A percentile compares a stretch with the other conserved stretches of the same genome.
Evolutionary conservation across 2,329 filamentous ascomycete genomes (phyloP).

Genomic region (Falciphora oryzae): DNA sequence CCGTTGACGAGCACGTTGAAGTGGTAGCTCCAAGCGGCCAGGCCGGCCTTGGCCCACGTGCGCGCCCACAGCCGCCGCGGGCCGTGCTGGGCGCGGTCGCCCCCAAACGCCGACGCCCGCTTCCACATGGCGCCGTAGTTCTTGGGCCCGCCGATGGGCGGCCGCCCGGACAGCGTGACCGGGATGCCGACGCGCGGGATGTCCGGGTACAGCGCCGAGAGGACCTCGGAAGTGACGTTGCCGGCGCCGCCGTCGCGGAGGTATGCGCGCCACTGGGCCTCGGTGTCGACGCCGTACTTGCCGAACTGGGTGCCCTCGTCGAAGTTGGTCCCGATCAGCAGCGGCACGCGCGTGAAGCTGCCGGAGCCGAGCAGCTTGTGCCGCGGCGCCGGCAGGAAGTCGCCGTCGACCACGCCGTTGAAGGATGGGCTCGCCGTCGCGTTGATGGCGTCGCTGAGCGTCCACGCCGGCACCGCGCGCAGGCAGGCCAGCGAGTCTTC

Average conservation of each 20-base stretch:
- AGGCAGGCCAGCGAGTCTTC: slow-evolving; percentile 14
- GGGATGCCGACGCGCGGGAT: slow-evolving; percentile 42
- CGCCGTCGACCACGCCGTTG: slow-evolving; percentile 15
- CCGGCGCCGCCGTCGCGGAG: slow-evolving; percentile 14
- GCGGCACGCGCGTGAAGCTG: slow-evolving; percentile 57
- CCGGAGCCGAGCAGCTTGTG: slow-evolving; percentile 46
- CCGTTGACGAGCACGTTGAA: slow-evolving; percentile 36
- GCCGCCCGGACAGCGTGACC: slow-evolving; percentile 29
- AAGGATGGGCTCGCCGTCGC: slow-evolving; percentile 6
- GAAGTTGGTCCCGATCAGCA: slow-evolving; percentile 57
- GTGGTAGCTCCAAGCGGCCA: slow-evolving; percentile 31
- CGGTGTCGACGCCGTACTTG: slow-evolving; percentile 46
- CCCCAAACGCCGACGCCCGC: slow-evolving; percentile 46
- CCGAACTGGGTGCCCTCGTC: slow-evolving; percentile 58
- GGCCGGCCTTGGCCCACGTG: slow-evolving; percentile 18
- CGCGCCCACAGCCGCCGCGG: slow-evolving; percentile 47
- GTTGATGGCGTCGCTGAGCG: slow-evolving; percentile 15
- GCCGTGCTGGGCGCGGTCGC: slow-evolving; percentile 51
- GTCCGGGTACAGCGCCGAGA: slow-evolving; percentile 44
- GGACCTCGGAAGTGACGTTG: slow-evolving; percentile 19
- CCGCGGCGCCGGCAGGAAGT: slow-evolving; percentile 14
- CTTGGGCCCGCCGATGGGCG: slow-evolving; percentile 16
- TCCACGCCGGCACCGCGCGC: slow-evolving; percentile 12
- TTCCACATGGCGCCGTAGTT: slow-evolving; percentile 43
- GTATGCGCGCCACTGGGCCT: slow-evolving; percentile 39